phyloP scores from a whole-genome alignment of 176 grass and related monocot genomes.

The Cymbopogon citratus region DNA sequence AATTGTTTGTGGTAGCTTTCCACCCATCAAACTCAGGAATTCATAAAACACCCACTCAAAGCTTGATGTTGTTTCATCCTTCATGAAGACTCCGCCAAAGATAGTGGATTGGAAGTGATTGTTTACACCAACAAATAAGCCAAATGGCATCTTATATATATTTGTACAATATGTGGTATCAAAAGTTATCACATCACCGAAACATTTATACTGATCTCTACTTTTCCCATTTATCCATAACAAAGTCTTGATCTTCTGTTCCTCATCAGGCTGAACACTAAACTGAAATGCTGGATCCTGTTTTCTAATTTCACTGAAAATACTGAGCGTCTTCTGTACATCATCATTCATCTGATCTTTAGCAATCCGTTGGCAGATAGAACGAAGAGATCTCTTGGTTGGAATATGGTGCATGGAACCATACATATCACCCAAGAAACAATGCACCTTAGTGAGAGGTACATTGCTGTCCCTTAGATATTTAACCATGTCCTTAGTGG shows the following conservation, averaged over 20 bases:
- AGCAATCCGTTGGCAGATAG: background rate
- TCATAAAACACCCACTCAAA: background rate
- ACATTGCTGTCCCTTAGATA: background rate
- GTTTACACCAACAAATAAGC: background rate
- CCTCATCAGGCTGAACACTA: background rate
- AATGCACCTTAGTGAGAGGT: background rate
- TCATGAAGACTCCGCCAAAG: background rate
- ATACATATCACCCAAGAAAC: background rate
- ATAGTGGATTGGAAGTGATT: background rate
- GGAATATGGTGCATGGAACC: background rate
- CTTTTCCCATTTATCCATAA: background rate
- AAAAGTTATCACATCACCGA: background rate
- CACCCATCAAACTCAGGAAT: background rate
- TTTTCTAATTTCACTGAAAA: background rate
- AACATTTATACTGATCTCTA: background rate
- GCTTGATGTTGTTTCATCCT: background rate
- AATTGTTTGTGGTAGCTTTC: background rate
- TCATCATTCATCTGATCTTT: background rate
- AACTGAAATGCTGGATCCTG: background rate
- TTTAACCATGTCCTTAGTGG: background rate
- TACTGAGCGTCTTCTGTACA: background rate
- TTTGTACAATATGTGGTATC: background rate
- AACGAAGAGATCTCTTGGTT: background rate
- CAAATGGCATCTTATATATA: background rate
- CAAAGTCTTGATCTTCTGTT: background rate